These are phyloP conservation scores for Aspergillus cristatus DNA, from an alignment of 495 filamentous ascomycete genomes.

Conservation along the genomic window DNA sequence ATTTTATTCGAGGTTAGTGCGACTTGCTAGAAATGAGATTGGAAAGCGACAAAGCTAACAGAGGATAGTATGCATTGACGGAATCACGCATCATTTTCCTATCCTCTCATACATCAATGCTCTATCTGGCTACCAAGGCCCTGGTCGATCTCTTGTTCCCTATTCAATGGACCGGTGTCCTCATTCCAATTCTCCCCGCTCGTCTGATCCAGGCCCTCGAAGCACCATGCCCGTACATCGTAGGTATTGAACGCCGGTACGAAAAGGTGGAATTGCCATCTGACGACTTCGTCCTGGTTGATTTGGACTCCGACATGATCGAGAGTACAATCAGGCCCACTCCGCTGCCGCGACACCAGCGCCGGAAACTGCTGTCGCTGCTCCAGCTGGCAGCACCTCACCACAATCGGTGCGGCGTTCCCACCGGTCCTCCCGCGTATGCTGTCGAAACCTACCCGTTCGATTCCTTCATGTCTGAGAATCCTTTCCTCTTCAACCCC, in stretches of 20 bases:
- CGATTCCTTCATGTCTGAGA: slow-evolving; percentile 83
- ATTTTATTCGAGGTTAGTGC: slow-evolving; percentile 62
- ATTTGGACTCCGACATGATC: slow-evolving; percentile 83
- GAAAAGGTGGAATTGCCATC: slow-evolving; percentile 86
- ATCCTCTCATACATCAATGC: slow-evolving; percentile 92
- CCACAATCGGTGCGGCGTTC: slow-evolving; percentile 77
- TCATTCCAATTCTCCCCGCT: slow-evolving; percentile 85
- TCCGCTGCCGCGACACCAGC: slow-evolving; percentile 76
- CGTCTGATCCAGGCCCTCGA: slow-evolving; percentile 82
- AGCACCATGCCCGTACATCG: slow-evolving; percentile 93
- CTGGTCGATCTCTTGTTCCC: slow-evolving; percentile 81
- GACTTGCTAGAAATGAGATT: slow-evolving; percentile 7
- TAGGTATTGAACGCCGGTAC: slow-evolving; percentile 89
- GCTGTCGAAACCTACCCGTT: slow-evolving; percentile 86
- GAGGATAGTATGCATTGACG: slow-evolving; percentile 60
- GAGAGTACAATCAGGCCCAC: slow-evolving; percentile 66
- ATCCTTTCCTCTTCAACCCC: slow-evolving; percentile 63
- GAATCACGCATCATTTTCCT: slow-evolving; percentile 94
- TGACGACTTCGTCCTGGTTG: slow-evolving; percentile 94
- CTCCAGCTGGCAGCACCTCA: slow-evolving; percentile 87
- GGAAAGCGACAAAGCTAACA: slow-evolving; percentile 3
- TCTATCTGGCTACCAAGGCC: slow-evolving; percentile 82
- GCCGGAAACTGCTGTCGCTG: slow-evolving; percentile 79
- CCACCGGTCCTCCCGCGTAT: slow-evolving; percentile 82
- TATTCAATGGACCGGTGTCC: slow-evolving; percentile 82